Evolutionary conservation across 2,329 filamentous ascomycete species (phyloP), one percentile per base, ranked within the genome.

Genomic region (Mollisia scopiformis): DNA sequence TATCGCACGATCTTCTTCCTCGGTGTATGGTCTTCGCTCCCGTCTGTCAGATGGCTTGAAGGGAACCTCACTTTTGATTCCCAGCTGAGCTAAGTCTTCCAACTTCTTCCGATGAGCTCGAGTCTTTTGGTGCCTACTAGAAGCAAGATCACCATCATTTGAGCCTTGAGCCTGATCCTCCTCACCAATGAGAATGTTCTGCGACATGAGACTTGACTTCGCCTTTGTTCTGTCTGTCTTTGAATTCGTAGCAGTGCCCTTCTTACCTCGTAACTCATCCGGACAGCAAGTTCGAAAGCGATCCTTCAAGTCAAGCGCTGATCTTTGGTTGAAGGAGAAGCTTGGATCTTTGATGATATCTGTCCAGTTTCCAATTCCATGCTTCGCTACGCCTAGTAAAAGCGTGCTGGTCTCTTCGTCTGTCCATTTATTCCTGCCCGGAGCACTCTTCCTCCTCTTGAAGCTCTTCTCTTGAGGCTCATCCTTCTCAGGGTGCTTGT

Each of bases 211-310:
- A 8, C 80, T 82, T 16, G 80, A 80, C 62, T 79, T 84, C 2
- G 75, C 72, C 43, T 14, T 27, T 25, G 23, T 16, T 47, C 1
- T 47, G 63, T 76, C 81, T 51, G 58, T 64, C 67, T 62, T 71
- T 61, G 66, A 68, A 39, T 14, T 13, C 2, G 27, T 0, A 21
- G 49, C 25, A 31, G 50, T 72, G 55, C 73, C 74, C 62, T 73
- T 78, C 23, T 77, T 78, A 25, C 75, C 75, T 51, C 83, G 80
- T 37, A 88, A 77, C 71, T 88, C 86, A 33, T 81, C 80, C 0
- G 86, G 86, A 63, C 86, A 88, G 69, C 86, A 88, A 3, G 86
- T 89, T 53, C 86, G 80, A 69, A 88, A 89, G 13, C 87, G 79
- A 71, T 89, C 86, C 71, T 89, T 89, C 54, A 89, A 72, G 68